phyloP scores from a whole-genome alignment of 306 rosid species.

The Begonia fuchsioides region DNA sequence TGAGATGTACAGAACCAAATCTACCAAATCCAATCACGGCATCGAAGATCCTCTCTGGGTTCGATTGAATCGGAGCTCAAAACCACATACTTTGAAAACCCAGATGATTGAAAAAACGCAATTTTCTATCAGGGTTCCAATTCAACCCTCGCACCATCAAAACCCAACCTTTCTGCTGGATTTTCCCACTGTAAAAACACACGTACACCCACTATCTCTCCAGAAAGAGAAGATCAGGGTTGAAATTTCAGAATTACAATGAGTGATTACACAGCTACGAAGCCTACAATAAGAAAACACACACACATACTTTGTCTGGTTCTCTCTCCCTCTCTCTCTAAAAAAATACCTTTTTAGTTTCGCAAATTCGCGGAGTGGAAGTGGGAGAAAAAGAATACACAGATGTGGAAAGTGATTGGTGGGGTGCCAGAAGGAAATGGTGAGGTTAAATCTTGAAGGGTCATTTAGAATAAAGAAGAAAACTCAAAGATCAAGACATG shows the following conservation, averaged over 20 bases:
- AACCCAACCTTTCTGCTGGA: slow-evolving; percentile 10
- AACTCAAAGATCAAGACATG: background rate
- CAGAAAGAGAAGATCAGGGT: slow-evolving; percentile 41
- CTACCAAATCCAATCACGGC: slow-evolving; percentile 32
- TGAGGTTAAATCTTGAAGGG: background rate
- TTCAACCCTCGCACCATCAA: slow-evolving; percentile 50
- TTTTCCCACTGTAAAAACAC: slow-evolving; percentile 11
- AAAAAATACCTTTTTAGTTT: background rate
- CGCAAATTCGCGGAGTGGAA: background rate
- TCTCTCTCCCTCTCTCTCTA: background rate
- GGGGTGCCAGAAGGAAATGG: background rate
- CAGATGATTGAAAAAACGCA: slow-evolving; percentile 14
- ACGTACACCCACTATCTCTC: slow-evolving; percentile 29
- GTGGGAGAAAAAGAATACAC: background rate
- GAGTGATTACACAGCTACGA: background rate
- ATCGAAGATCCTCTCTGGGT: slow-evolving; percentile 67
- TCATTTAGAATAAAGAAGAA: background rate
- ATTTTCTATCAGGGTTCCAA: slow-evolving; percentile 39
- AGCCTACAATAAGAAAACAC: background rate
- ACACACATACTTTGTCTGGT: background rate
- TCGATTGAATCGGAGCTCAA: slow-evolving; percentile 55
- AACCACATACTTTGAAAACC: slow-evolving; percentile 21
- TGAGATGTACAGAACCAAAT: slow-evolving; percentile 16
- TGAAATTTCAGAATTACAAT: background rate
- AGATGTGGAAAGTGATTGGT: background rate